A percentile compares a stretch with the other conserved stretches of the same genome.
phyloP scores from a whole-genome alignment of 2,329 filamentous ascomycete species.

The Exophiala bonariae region DNA sequence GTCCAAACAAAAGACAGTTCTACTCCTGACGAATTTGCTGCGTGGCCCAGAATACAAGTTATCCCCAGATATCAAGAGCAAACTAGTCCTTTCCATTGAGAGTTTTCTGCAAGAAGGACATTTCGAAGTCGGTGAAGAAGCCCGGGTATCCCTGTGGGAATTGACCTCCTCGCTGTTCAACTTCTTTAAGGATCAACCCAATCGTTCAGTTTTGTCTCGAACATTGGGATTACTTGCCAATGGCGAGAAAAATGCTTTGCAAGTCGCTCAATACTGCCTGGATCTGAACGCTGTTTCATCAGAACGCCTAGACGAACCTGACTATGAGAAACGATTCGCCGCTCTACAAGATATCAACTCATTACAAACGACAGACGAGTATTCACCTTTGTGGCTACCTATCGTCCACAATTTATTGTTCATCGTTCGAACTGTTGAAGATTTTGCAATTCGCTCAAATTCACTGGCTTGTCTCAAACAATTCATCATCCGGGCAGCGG shows the following conservation, averaged over 20 bases:
- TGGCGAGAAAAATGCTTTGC: constrained; percentile 61
- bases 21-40: constrained; percentile 44
- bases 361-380: constrained; percentile 61
- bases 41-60: constrained; percentile 12
- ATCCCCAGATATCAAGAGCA: constrained; percentile 22
- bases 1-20: constrained; percentile 14
- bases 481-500: constrained; percentile 67
- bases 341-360: constrained; percentile 75
- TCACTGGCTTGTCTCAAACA: constrained; percentile 77
- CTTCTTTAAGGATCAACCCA: constrained; percentile 81
- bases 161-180: constrained; percentile 81
- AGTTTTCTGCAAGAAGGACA: constrained; percentile 11
- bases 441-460: constrained; percentile 81
- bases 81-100: constrained; percentile 20
- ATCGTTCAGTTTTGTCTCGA: constrained; percentile 70
- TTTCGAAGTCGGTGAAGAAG: constrained; percentile 46
- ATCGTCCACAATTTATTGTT: constrained; percentile 87
- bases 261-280: constrained; percentile 66
- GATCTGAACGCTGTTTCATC: constrained; percentile 78
- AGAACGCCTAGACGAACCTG: constrained; percentile 75
- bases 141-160: constrained; percentile 68
- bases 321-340: constrained; percentile 77
- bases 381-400: constrained; percentile 72
- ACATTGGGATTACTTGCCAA: constrained; percentile 71
- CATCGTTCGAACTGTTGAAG: constrained; percentile 81